These are phyloP conservation scores for Pseudomassariella vexata DNA, from an alignment of 2,329 filamentous ascomycete species.

Conservation along the genomic window DNA sequence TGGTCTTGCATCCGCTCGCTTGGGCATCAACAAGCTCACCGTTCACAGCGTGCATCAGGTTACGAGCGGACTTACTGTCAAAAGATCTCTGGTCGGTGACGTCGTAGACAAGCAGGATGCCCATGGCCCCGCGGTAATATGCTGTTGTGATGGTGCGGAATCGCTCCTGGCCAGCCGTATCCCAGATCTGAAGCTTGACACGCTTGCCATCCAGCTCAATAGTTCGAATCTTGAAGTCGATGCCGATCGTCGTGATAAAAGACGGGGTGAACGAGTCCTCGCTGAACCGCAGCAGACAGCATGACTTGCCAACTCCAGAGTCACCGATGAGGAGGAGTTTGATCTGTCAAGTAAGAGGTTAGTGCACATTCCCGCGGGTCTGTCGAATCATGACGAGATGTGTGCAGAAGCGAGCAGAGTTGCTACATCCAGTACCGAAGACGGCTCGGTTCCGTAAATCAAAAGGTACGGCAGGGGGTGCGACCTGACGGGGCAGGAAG, in stretches of 20 bases:
- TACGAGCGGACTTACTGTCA: constrained; percentile 65
- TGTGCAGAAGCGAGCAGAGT: too few species aligned
- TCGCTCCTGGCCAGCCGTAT: constrained; percentile 95
- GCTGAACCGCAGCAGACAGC: constrained; percentile 92
- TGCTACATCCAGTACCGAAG: too few species aligned
- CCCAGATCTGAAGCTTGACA: constrained; percentile 99
- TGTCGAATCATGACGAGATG: too few species aligned
- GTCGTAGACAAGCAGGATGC: constrained; percentile 95
- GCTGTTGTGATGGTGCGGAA: constrained; percentile 98
- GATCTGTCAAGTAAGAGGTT: constrained; percentile 56
- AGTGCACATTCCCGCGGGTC: too few species aligned
- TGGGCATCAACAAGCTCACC: too few species aligned
- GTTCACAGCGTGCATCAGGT: too few species aligned
- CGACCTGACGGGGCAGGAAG: too few species aligned
- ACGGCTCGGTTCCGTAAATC: constrained; percentile 2
- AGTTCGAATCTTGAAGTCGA: constrained; percentile 99
- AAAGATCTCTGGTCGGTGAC: constrained; percentile 95
- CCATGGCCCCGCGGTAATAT: constrained; percentile 98
- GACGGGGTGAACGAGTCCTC: constrained; percentile 96
- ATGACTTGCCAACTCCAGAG: constrained; percentile 94
- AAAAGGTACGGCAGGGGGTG: constrained; percentile 13
- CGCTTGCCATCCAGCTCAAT: constrained; percentile 98
- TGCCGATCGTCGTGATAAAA: constrained; percentile 98
- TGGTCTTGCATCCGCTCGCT: too few species aligned
- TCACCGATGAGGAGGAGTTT: constrained; percentile 95